phyloP scores from a whole-genome alignment of 2,329 filamentous ascomycete species.

The Epichloe gansuensis region DNA sequence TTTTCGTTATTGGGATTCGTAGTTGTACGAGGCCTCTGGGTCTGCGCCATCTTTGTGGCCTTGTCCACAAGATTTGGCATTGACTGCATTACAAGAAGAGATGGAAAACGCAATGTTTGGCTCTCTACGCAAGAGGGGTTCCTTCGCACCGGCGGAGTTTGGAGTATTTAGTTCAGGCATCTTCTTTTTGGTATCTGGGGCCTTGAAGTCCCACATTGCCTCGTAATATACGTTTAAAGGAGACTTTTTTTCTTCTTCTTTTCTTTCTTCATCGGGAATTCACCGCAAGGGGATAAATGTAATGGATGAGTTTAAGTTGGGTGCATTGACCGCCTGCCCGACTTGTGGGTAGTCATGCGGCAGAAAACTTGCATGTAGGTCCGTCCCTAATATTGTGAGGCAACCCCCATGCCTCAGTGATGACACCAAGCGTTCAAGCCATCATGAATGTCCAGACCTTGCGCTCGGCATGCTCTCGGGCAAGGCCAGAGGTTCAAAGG shows the following conservation, averaged over 20 bases:
- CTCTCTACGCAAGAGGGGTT: not conserved
- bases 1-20: not conserved
- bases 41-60: not conserved
- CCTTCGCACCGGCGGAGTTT: conserved; percentile 2
- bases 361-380: not conserved
- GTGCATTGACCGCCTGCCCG: not conserved
- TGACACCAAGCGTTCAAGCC: conserved; percentile 7
- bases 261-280: not conserved
- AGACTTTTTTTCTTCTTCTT: not conserved
- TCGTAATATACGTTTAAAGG: not conserved
- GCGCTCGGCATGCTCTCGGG: conserved; percentile 24
- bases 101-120: not conserved
- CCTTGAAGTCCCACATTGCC: not conserved
- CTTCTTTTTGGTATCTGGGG: not conserved
- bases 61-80: not conserved
- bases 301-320: not conserved
- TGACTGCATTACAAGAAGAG: conserved; percentile 3
- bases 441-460: conserved; percentile 27
- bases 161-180: conserved; percentile 8
- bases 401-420: not conserved
- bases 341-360: not conserved
- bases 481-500: conserved; percentile 22
- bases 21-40: conserved; percentile 2
- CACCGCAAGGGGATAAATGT: not conserved
- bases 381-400: not conserved